A percentile compares a stretch with the other conserved stretches of the same genome.
phyloP scores from a whole-genome alignment of 208 protist genomes.

The Wallacemonas sp. region DNA sequence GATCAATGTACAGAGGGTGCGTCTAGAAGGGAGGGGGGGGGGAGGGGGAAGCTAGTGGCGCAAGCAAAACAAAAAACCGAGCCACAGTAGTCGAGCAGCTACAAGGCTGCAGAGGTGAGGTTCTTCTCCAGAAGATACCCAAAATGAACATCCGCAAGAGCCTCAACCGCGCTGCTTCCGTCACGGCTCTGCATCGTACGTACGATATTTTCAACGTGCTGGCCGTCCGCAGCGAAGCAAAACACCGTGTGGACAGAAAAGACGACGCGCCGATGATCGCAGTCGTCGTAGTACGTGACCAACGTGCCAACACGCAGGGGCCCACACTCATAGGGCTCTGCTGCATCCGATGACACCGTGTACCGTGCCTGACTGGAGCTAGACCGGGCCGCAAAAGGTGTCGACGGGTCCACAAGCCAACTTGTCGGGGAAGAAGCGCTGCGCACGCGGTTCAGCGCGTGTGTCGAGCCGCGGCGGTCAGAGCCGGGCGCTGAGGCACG shows the following conservation, averaged over 20 bases:
- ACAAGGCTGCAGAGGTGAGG: neutral
- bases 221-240: slow-evolving; percentile 33
- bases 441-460: slow-evolving; percentile 10
- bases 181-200: slow-evolving; percentile 40
- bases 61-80: slow-evolving; percentile 6
- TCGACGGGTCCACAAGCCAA: neutral
- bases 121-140: slow-evolving; percentile 20
- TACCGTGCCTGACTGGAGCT: slow-evolving; percentile 14
- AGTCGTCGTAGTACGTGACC: slow-evolving; percentile 47
- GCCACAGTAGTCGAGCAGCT: neutral
- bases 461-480: neutral
- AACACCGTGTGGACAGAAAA: slow-evolving; percentile 43
- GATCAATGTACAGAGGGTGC: neutral
- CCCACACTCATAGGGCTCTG: slow-evolving; percentile 15
- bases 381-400: neutral
- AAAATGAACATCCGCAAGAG: slow-evolving; percentile 35
- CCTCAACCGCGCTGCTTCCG: slow-evolving; percentile 23
- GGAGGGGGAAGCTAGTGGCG: too few species aligned
- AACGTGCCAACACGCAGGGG: slow-evolving; percentile 30
- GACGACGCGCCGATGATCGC: slow-evolving; percentile 16
- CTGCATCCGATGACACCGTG: slow-evolving; percentile 15
- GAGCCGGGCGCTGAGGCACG: slow-evolving; percentile 18
- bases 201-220: slow-evolving; percentile 26
- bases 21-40: neutral
- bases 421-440: slow-evolving; percentile 20